A percentile compares a stretch with the other conserved stretches of the same genome.
Evolutionary conservation across 352 stramenopile species (phyloP).

Genomic region (Phytopythium delawarense): DNA sequence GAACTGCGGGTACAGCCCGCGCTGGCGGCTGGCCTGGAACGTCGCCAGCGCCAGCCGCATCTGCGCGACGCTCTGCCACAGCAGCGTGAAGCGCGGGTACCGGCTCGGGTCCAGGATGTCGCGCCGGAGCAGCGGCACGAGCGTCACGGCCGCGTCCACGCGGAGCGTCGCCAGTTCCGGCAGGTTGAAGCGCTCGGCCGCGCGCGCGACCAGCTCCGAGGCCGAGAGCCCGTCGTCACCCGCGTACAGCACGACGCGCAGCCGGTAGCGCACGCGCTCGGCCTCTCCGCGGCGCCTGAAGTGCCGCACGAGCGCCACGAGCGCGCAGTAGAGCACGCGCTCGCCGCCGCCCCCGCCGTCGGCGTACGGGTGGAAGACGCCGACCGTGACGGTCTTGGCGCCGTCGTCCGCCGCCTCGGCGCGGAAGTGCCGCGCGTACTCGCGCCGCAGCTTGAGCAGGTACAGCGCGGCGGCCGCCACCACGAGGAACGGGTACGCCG

Average conservation of each 20-base stretch:
- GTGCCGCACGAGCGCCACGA: constrained; percentile 78
- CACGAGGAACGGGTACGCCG: constrained; percentile 23
- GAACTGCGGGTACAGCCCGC: constrained; percentile 69
- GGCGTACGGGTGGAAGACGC: constrained; percentile 95
- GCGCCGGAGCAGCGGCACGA: constrained; percentile 74
- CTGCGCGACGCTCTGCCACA: constrained; percentile 95
- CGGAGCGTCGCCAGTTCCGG: constrained; percentile 55
- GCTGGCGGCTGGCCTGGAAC: constrained; percentile 50
- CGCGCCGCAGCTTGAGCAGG: constrained; percentile 33
- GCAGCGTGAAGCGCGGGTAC: constrained; percentile 92
- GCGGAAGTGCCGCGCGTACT: constrained; percentile 31
- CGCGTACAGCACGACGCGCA: constrained; percentile 63
- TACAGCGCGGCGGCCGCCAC: constrained; percentile 16
- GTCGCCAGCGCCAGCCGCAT: constrained; percentile 89
- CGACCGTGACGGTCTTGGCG: constrained; percentile 47
- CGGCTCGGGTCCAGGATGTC: constrained; percentile 63
- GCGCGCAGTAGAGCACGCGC: constrained; percentile 96
- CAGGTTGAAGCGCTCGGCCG: constrained; percentile 84
- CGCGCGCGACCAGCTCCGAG: constrained; percentile 66
- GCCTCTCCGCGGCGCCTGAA: constrained; percentile 24
- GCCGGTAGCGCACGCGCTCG: background rate
- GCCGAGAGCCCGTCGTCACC: constrained; percentile 70
- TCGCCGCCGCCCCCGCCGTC: constrained; percentile 96
- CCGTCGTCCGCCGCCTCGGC: constrained; percentile 8
- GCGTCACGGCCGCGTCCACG: constrained; percentile 49